Evolutionary conservation across 129 eudicot genomes (phyloP).

Genomic region (Saussurea involucrata): DNA sequence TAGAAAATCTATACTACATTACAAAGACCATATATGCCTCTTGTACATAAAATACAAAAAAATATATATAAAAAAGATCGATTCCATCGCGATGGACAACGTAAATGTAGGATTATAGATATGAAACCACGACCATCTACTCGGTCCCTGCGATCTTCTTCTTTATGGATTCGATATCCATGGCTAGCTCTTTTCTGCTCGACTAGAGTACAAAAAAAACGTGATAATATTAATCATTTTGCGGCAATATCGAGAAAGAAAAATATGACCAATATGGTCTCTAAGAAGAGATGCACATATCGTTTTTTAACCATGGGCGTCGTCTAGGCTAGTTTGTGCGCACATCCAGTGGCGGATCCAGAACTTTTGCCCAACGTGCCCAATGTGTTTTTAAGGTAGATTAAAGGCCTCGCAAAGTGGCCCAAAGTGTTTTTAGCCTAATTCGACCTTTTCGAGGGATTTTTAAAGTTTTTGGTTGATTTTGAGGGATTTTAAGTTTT

Average conservation of each 20-base stretch:
- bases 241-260: neutral
- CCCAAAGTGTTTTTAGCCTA: too few species aligned
- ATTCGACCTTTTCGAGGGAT: too few species aligned
- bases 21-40: constrained; percentile 38
- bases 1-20: constrained; percentile 41
- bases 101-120: constrained; percentile 14
- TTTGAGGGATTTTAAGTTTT: too few species aligned
- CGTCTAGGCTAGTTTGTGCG: neutral
- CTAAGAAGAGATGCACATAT: neutral
- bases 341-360: too few species aligned
- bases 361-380: too few species aligned
- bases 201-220: constrained; percentile 45
- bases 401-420: too few species aligned
- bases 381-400: too few species aligned
- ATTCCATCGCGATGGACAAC: constrained; percentile 15
- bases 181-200: constrained; percentile 90
- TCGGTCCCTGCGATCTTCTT: constrained; percentile 96
- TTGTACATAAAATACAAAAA: constrained; percentile 20
- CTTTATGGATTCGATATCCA: constrained; percentile 83
- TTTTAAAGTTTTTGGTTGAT: too few species aligned
- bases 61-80: constrained; percentile 3
- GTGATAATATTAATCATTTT: neutral
- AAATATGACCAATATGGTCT: neutral
- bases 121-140: constrained; percentile 29
- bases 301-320: neutral